Base-by-base conservation (phyloP, 305 asterid species). In the Ilex paraguariensis region DNA sequence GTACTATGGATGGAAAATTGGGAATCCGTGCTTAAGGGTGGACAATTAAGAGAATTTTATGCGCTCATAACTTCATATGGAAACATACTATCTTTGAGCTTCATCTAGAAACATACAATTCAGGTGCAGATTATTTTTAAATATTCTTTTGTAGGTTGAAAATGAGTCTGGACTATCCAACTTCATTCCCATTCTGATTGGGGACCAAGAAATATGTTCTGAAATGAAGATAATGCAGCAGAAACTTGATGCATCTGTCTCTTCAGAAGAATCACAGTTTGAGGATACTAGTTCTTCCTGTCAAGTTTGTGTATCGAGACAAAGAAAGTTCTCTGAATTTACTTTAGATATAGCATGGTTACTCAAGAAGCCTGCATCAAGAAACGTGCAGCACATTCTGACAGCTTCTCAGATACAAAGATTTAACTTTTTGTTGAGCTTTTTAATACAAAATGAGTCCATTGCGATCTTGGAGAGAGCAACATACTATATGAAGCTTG, bases 91-190 rank as follows among this genome's bases (percentile, higher is more conserved):
- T 8, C 17, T 33, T 60, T 65, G 53, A 54, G 36, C 58, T 15
- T 49, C 54, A 31, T 10, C 56, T 70, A 63, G 31, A 54, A 17
- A 48, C 15, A 51, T 55, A 57, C 56, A 63, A 64, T 17, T 21
- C 28, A 21, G 28, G 28, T 21, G 28, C 28, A 21, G 28, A 2
- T 21, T 21, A 21, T 1, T 1, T 21, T 21, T 21, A 33, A 49
- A 59, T 10, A 55, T 36, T 66, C 53, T 56, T 66, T 62, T 81
- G 79, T 81, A 93, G 97, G 95, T 93, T 44, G 99, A 93, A 77
- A 93, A 93, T 72, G 87, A 87, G 72, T 93, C 86, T 31, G 99
- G 99, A 16, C 57, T 93, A 70, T 90, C 99, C 61, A 90, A 93
- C 78, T 93, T 90, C 77, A 79, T 93, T 66, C 97, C 99, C 12